Evolutionary conservation across 148 eudicot species (phyloP), one percentile per base, ranked within the genome.

Genomic region (Beta vulgaris): DNA sequence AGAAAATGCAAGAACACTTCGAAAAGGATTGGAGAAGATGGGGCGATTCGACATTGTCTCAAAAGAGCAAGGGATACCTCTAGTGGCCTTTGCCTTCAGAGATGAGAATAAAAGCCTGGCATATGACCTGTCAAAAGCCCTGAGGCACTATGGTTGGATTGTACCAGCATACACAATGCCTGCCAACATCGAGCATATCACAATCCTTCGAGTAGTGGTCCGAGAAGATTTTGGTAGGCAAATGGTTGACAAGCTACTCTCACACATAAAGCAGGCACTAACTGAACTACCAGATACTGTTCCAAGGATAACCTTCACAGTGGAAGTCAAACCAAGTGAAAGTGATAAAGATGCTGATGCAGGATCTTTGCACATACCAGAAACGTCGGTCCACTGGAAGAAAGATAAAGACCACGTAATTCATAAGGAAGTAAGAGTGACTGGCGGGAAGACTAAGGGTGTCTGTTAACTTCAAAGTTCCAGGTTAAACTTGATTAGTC

Each of bases 161-260:
- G 82, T 83, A 39, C 85, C 85, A 35, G 85, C 85, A 31, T 83
- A 83, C 67, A 79, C 82, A 21, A 83, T 83, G 85, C 85, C 85
- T 7, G 82, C 85, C 28, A 78, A 83, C 73, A 55, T 76, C 21
- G 82, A 83, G 60, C 46, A 83, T 16, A 70, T 83, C 77, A 72
- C 85, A 15, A 79, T 82, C 70, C 82, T 82, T 42, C 72, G 85
- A 12, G 71, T 82, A 40, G 82, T 79, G 31, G 82, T 79, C 37
- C 76, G 82, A 7, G 85, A 82, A 35, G 85, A 78, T 48, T 82
- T 82, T 1, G 82, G 85, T 54, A 79, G 87, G 72, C 78, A 82
- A 42, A 77, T 85, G 69, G 77, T 85, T 46, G 87, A 76, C 54
- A 82, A 66, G 32, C 68, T 85, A 65, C 81, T 85, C 54, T 76